phyloP scores from a whole-genome alignment of 768 basidiomycete species.

The Suillus occidentalis region DNA sequence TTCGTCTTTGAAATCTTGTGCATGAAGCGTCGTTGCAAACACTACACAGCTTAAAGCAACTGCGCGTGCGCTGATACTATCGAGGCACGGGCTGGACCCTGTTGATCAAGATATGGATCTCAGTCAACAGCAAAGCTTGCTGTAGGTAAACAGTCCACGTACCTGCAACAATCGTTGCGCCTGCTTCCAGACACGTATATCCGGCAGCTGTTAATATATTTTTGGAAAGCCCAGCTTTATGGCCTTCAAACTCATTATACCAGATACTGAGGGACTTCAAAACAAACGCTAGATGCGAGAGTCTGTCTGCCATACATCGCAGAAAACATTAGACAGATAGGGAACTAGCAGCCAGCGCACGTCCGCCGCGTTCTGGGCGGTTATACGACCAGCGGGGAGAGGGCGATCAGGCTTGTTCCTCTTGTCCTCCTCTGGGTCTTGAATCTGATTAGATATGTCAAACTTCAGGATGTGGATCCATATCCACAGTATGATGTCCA shows the following conservation, averaged over 20 bases:
- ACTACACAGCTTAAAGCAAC: constrained; percentile 23
- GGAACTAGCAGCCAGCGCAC: constrained; percentile 31
- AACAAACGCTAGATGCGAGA: constrained; percentile 25
- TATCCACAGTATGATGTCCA: constrained; percentile 35
- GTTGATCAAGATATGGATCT: constrained; percentile 15
- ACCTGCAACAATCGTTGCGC: constrained; percentile 30
- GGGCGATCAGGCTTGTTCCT: constrained; percentile 40
- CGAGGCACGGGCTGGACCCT: constrained; percentile 8
- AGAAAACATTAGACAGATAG: constrained; percentile 29
- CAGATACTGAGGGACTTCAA: constrained; percentile 25
- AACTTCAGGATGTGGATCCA: constrained; percentile 41
- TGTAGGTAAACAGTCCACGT: neutral
- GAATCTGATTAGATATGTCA: constrained; percentile 37
- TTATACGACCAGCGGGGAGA: constrained; percentile 38
- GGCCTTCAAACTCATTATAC: constrained; percentile 32
- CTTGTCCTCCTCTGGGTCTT: constrained; percentile 34
- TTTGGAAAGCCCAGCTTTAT: constrained; percentile 23
- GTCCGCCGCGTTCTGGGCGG: constrained; percentile 25
- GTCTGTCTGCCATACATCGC: constrained; percentile 24
- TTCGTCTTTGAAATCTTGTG: constrained; percentile 31
- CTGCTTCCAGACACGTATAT: constrained; percentile 28
- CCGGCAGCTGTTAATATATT: constrained; percentile 26
- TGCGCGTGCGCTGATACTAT: constrained; percentile 20
- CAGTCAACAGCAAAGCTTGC: neutral
- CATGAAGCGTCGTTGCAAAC: constrained; percentile 26